Evolutionary conservation across 441 rosid species (phyloP).

Genomic region (Jatropha podagrica): DNA sequence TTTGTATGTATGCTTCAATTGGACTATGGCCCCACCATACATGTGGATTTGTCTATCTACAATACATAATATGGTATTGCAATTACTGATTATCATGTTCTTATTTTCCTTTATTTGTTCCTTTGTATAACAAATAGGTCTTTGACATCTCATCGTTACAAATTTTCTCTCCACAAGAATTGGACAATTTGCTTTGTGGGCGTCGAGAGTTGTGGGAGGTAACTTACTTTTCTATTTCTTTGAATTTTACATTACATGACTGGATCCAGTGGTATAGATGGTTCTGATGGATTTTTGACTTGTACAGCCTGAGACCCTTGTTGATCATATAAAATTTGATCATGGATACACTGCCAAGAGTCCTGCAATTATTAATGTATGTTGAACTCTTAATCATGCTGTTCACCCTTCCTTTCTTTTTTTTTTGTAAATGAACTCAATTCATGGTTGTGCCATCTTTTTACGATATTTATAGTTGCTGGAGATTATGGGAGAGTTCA

Average conservation of each 20-base stretch:
- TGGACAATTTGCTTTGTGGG: conserved; percentile 97
- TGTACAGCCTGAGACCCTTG: conserved; percentile 81
- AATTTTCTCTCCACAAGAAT: conserved; percentile 87
- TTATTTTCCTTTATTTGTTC: conserved; percentile 1
- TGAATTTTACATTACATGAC: conserved; percentile 2
- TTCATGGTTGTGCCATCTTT: conserved; percentile 13
- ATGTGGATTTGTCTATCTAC: not conserved
- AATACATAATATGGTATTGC: not conserved
- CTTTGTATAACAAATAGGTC: conserved; percentile 53
- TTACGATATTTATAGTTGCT: conserved; percentile 52
- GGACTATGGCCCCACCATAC: not conserved
- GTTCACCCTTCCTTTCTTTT: not conserved
- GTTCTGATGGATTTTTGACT: conserved; percentile 18
- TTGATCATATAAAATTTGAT: conserved; percentile 96
- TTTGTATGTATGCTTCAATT: not conserved
- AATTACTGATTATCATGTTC: not conserved
- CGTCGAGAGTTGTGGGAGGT: conserved; percentile 99
- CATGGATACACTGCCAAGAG: conserved; percentile 98
- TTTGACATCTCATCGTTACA: conserved; percentile 92
- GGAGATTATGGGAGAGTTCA: conserved; percentile 96
- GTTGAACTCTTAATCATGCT: conserved; percentile 8
- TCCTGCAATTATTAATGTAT: conserved; percentile 81
- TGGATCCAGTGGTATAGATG: conserved; percentile 9
- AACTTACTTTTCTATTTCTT: conserved; percentile 18
- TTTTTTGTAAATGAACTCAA: not conserved